A percentile compares a stretch with the other conserved stretches of the same genome.
These are phyloP conservation scores for Aspergillus sp. DNA, from an alignment of 2,329 filamentous ascomycete genomes.

Conservation along the genomic window DNA sequence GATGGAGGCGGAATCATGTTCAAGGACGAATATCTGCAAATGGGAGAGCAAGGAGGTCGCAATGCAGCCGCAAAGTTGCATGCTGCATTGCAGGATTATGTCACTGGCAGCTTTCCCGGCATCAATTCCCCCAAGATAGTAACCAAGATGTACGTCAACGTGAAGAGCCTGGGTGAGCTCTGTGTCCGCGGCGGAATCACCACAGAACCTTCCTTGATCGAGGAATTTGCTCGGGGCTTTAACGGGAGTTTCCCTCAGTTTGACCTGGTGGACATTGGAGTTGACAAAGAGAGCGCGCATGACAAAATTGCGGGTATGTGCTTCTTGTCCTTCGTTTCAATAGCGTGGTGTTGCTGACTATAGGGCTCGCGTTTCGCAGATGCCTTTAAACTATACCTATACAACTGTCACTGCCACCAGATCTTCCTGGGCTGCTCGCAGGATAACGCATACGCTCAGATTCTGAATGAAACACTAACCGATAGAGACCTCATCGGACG, in stretches of 20 bases:
- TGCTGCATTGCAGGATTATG: conserved; percentile 42
- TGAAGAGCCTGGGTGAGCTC: conserved; percentile 50
- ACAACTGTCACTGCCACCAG: conserved; percentile 60
- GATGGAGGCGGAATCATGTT: conserved; percentile 59
- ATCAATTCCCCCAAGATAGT: conserved; percentile 50
- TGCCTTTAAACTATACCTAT: conserved; percentile 54
- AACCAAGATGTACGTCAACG: conserved; percentile 54
- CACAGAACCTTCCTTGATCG: conserved; percentile 41
- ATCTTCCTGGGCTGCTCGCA: conserved; percentile 61
- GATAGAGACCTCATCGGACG: conserved; percentile 47
- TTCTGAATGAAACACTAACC: conserved; percentile 51
- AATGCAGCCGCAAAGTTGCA: conserved; percentile 53
- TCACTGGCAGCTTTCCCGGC: conserved; percentile 40
- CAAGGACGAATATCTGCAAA: conserved; percentile 48
- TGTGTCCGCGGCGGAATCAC: conserved; percentile 48
- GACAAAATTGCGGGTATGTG: conserved; percentile 49
- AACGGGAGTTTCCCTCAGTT: conserved; percentile 52
- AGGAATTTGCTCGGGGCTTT: conserved; percentile 57
- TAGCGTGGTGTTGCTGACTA: conserved; percentile 26
- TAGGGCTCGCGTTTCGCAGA: conserved; percentile 36
- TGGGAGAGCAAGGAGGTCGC: conserved; percentile 53
- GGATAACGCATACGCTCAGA: conserved; percentile 54
- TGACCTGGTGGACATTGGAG: conserved; percentile 51
- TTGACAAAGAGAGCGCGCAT: conserved; percentile 44
- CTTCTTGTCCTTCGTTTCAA: conserved; percentile 2